phyloP scores from a whole-genome alignment of 2,329 filamentous ascomycete genomes.

The Verticillium tricorpus region DNA sequence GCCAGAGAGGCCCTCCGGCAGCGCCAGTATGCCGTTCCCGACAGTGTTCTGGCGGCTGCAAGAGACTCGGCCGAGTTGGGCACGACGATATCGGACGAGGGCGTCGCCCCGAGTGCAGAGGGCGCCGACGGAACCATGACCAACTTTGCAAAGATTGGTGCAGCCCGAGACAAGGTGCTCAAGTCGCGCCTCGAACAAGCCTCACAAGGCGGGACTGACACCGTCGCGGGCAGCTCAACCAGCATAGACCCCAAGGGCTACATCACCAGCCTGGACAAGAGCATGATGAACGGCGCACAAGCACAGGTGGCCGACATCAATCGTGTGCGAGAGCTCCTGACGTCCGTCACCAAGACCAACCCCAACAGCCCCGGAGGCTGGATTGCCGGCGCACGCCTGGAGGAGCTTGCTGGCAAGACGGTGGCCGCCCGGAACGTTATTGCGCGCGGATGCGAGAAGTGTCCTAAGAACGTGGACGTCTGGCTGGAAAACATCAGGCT shows the following conservation, averaged over 20 bases:
- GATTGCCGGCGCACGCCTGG: conserved; percentile 89
- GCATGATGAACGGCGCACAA: conserved; percentile 73
- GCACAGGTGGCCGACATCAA: conserved; percentile 92
- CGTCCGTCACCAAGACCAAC: conserved; percentile 96
- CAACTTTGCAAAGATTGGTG: conserved; percentile 96
- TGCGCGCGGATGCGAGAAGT: conserved; percentile 80
- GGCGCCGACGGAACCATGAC: conserved; percentile 85
- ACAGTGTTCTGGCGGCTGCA: conserved; percentile 88
- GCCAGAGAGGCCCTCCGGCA: conserved; percentile 78
- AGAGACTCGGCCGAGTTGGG: conserved; percentile 76
- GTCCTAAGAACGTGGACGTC: conserved; percentile 88
- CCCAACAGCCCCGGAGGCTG: conserved; percentile 91
- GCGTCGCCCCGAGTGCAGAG: conserved; percentile 41
- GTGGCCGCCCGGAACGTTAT: conserved; percentile 87
- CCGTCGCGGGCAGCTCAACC: conserved; percentile 73
- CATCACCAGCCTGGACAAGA: conserved; percentile 83
- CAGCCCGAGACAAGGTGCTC: conserved; percentile 90
- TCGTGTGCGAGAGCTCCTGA: conserved; percentile 84
- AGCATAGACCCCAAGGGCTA: conserved; percentile 95
- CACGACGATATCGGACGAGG: conserved; percentile 84
- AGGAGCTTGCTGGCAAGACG: conserved; percentile 88
- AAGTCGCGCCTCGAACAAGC: conserved; percentile 92
- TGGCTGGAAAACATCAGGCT: conserved; percentile 96
- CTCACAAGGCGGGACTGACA: conserved; percentile 64
- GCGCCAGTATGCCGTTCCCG: conserved; percentile 92